phyloP scores from a whole-genome alignment of 495 filamentous ascomycete genomes.

The Halenospora varia region DNA sequence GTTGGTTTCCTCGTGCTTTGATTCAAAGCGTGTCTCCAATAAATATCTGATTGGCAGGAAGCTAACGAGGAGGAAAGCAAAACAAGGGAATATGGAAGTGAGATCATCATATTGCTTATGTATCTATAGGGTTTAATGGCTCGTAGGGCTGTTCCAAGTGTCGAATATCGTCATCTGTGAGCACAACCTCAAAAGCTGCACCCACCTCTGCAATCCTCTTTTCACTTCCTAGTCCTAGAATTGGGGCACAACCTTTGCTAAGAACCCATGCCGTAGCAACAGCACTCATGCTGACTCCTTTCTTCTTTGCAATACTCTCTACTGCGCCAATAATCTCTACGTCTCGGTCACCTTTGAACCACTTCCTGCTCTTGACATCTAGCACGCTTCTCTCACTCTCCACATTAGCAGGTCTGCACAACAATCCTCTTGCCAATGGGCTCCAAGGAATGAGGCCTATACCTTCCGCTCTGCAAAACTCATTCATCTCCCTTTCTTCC shows the following conservation, averaged over 20 bases:
- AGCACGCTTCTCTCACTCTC: slow-evolving; percentile 16
- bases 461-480: slow-evolving; percentile 51
- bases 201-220: slow-evolving; percentile 56
- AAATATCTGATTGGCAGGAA: too few species aligned
- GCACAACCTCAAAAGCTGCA: slow-evolving; percentile 35
- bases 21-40: too few species aligned
- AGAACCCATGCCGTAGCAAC: slow-evolving; percentile 67
- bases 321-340: slow-evolving; percentile 58
- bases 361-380: slow-evolving; percentile 34
- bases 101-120: too few species aligned
- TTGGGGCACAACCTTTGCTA: slow-evolving; percentile 23
- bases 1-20: too few species aligned
- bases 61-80: too few species aligned
- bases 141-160: slow-evolving; percentile 60
- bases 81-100: too few species aligned
- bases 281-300: slow-evolving; percentile 55
- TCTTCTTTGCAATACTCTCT: slow-evolving; percentile 62
- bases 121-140: too few species aligned
- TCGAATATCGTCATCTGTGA: slow-evolving; percentile 52
- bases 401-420: slow-evolving; percentile 44
- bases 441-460: slow-evolving; percentile 42
- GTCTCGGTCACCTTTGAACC: slow-evolving; percentile 35
- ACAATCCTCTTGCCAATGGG: slow-evolving; percentile 55
- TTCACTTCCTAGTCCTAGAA: slow-evolving; percentile 41
- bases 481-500: slow-evolving; percentile 60